Conservation (phyloP, 1,139 yeast species). For the Blastobotrys malaysiensis region DNA sequence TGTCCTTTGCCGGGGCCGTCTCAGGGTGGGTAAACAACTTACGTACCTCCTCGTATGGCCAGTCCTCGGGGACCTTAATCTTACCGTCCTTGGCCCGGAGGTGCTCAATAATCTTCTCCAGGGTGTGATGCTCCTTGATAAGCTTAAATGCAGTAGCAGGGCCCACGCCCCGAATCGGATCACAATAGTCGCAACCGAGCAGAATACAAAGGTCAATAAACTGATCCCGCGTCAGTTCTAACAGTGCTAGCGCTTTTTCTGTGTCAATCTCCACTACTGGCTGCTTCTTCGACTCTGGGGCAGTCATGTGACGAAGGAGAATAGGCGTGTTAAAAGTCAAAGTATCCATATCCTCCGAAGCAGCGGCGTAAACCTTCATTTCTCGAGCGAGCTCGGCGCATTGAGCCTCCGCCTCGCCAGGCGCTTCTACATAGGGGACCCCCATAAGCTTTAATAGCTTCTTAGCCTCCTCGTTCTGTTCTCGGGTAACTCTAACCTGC, state of each 20-base stretch:
- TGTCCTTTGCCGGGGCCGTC: slow-evolving; percentile 52
- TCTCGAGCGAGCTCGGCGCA: slow-evolving; percentile 88
- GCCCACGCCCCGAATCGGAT: slow-evolving; percentile 90
- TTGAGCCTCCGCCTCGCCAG: slow-evolving; percentile 98
- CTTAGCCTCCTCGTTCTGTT: slow-evolving; percentile 93
- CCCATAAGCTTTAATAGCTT: slow-evolving; percentile 81
- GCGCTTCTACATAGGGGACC: slow-evolving; percentile 87
- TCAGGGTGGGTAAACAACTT: slow-evolving; percentile 79
- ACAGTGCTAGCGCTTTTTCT: slow-evolving; percentile 63
- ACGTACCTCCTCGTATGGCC: slow-evolving; percentile 91
- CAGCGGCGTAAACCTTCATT: slow-evolving; percentile 90
- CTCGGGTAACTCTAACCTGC: slow-evolving; percentile 78
- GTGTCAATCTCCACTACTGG: slow-evolving; percentile 84
- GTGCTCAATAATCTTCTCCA: slow-evolving; percentile 69
- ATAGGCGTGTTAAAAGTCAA: slow-evolving; percentile 84
- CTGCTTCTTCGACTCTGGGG: slow-evolving; percentile 87
- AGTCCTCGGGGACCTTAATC: slow-evolving; percentile 82
- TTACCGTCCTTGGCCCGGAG: slow-evolving; percentile 59
- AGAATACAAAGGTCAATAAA: slow-evolving; percentile 89
- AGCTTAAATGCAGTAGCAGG: slow-evolving; percentile 89
- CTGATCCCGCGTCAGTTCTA: slow-evolving; percentile 64
- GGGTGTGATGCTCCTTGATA: slow-evolving; percentile 75
- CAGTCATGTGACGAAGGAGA: slow-evolving; percentile 81
- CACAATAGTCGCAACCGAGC: slow-evolving; percentile 96
- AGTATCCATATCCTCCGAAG: slow-evolving; percentile 99